A percentile compares a stretch with the other conserved stretches of the same genome.
phyloP scores from a whole-genome alignment of 1,139 yeast species.

The Kodamaea plutei region DNA sequence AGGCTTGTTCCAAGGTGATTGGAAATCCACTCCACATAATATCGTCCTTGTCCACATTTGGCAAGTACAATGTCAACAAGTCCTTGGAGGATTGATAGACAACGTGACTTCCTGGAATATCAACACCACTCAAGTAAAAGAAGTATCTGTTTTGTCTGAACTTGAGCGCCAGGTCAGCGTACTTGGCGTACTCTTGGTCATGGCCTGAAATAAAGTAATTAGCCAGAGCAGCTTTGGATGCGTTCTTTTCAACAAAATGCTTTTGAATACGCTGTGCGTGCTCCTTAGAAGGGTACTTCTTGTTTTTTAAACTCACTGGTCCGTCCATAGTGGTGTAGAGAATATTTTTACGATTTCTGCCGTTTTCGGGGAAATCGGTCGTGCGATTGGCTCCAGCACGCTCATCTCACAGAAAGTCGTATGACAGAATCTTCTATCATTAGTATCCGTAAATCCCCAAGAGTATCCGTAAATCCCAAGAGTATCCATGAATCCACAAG shows the following conservation, averaged over 20 bases:
- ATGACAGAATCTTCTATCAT: too few species aligned
- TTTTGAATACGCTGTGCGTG: constrained; percentile 55
- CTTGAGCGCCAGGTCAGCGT: constrained; percentile 75
- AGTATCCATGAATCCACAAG: too few species aligned
- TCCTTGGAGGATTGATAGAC: constrained; percentile 54
- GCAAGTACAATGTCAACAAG: constrained; percentile 67
- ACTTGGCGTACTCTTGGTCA: constrained; percentile 56
- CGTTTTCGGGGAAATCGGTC: too few species aligned
- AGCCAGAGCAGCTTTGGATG: constrained; percentile 16
- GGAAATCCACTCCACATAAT: constrained; percentile 98
- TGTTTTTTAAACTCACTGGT: constrained; percentile 13
- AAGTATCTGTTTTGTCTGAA: constrained; percentile 90
- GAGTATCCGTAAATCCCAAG: too few species aligned
- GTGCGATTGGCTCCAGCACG: too few species aligned
- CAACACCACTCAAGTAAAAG: constrained; percentile 81
- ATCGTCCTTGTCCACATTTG: constrained; percentile 80
- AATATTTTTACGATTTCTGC: too few species aligned
- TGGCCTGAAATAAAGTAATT: constrained; percentile 68
- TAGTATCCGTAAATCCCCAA: too few species aligned
- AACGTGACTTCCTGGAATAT: constrained; percentile 72
- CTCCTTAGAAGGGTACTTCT: constrained; percentile 69
- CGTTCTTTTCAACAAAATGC: constrained; percentile 32
- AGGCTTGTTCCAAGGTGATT: constrained; percentile 61
- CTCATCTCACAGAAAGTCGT: too few species aligned
- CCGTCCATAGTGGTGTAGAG: too few species aligned